A percentile compares a stretch with the other conserved stretches of the same genome.
Conservation (phyloP, 2,329 filamentous ascomycete genomes). For the Shiraia bambusicola region DNA sequence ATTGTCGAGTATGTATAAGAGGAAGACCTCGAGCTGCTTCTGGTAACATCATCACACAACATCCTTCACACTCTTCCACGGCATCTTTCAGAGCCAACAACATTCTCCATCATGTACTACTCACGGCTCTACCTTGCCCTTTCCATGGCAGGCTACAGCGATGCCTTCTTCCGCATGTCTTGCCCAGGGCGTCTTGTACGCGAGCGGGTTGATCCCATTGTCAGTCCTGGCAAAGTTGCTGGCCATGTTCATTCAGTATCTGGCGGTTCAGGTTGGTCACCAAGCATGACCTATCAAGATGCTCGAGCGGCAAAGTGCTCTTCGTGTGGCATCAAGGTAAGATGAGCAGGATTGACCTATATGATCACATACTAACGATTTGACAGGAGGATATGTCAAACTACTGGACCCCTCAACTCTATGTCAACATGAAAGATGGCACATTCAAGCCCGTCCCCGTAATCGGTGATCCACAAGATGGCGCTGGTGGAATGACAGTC, state of each 20-base stretch:
- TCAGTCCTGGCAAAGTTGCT: conserved; percentile 60
- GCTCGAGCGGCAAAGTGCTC: conserved; percentile 65
- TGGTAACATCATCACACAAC: background rate
- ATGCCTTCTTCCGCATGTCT: conserved; percentile 34
- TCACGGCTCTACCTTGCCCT: background rate
- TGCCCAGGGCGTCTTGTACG: conserved; percentile 30
- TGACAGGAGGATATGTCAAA: conserved; percentile 52
- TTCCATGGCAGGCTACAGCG: background rate
- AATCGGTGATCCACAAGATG: conserved; percentile 50
- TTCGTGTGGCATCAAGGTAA: conserved; percentile 64
- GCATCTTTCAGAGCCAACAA: background rate
- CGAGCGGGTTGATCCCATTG: conserved; percentile 67
- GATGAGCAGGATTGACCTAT: background rate
- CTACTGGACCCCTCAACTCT: conserved; percentile 76
- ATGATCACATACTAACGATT: background rate
- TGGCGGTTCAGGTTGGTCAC: conserved; percentile 68
- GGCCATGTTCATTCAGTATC: conserved; percentile 70
- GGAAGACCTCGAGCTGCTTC: background rate
- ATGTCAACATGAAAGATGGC: conserved; percentile 55
- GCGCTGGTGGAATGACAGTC: conserved; percentile 64
- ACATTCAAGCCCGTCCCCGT: conserved; percentile 62
- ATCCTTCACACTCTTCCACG: background rate
- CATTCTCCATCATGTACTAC: background rate
- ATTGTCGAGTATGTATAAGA: too few relatives aligned
- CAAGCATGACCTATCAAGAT: conserved; percentile 61